Conservation (phyloP, 305 asterid genomes). For the Fraxinus sp. region DNA sequence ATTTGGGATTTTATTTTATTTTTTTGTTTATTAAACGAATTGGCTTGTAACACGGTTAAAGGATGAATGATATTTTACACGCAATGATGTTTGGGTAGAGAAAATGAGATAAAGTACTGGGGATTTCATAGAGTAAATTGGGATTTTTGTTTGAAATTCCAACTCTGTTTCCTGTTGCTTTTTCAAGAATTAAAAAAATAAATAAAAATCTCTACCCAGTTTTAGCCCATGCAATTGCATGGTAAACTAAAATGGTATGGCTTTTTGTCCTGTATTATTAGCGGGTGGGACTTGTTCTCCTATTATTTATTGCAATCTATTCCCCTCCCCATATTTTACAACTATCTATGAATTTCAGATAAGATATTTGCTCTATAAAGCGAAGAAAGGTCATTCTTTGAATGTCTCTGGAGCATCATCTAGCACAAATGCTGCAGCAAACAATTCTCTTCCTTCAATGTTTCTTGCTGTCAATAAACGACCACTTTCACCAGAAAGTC, state of each 20-base stretch:
- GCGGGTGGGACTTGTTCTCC: too few relatives aligned
- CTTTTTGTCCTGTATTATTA: too few relatives aligned
- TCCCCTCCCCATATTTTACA: too few relatives aligned
- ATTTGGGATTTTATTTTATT: not conserved
- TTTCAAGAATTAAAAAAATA: not conserved
- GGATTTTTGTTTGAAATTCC: not conserved
- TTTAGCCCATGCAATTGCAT: constrained; percentile 25
- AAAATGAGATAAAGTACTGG: not conserved
- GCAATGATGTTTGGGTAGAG: not conserved
- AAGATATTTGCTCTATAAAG: constrained; percentile 72
- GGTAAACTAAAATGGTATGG: too few relatives aligned
- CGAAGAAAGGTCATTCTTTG: constrained; percentile 66
- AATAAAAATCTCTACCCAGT: too few relatives aligned
- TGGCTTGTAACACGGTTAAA: not conserved
- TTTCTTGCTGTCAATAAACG: constrained; percentile 96
- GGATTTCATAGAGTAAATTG: not conserved
- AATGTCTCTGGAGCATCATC: constrained; percentile 57
- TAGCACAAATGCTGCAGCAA: constrained; percentile 58
- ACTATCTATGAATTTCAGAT: constrained; percentile 33
- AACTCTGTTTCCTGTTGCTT: not conserved
- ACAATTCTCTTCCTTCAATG: constrained; percentile 84
- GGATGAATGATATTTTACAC: not conserved
- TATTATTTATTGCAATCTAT: too few relatives aligned
- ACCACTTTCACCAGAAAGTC: constrained; percentile 92
- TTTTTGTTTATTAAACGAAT: not conserved